These are phyloP conservation scores for Backusella liffmaniae DNA, from an alignment of 192 early-diverging fungal genomes.

Conservation along the genomic window DNA sequence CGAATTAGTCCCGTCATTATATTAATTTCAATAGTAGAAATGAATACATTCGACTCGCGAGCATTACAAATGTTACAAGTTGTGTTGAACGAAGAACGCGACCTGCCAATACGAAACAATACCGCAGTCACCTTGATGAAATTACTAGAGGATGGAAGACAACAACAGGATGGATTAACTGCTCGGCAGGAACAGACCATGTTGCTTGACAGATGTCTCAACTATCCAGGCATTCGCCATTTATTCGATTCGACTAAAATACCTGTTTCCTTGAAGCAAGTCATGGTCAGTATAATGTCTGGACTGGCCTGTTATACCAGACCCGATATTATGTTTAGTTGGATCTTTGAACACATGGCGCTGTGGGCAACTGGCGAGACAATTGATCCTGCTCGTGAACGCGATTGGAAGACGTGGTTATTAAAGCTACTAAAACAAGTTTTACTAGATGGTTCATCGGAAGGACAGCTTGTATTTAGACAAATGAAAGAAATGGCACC, in stretches of 20 bases:
- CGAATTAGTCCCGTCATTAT: not conserved
- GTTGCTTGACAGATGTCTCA: constrained; percentile 10
- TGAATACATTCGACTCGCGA: not conserved
- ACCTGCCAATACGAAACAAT: not conserved
- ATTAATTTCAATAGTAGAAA: not conserved
- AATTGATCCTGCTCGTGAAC: not conserved
- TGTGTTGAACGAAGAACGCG: constrained; percentile 13
- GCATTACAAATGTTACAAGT: constrained; percentile 16
- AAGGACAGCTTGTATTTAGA: constrained; percentile 1
- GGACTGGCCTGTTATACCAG: constrained; percentile 15
- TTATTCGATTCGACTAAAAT: not conserved
- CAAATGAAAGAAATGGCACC: constrained; percentile 13
- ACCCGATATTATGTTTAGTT: constrained; percentile 15
- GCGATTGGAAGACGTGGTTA: constrained; percentile 24
- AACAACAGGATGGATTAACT: not conserved
- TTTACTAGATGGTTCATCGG: not conserved
- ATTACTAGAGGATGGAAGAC: constrained; percentile 8
- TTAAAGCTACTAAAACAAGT: constrained; percentile 16
- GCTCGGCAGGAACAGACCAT: constrained; percentile 7
- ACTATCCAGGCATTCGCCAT: not conserved
- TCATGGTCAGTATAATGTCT: constrained; percentile 10
- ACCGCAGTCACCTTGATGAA: not conserved
- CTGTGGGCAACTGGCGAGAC: not conserved
- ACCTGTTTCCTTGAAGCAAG: constrained; percentile 6
- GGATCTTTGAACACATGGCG: constrained; percentile 13